Evolutionary conservation across 2,329 filamentous ascomycete species (phyloP), one percentile per base, ranked within the genome.

Genomic region (Lizonia empirigonia): DNA sequence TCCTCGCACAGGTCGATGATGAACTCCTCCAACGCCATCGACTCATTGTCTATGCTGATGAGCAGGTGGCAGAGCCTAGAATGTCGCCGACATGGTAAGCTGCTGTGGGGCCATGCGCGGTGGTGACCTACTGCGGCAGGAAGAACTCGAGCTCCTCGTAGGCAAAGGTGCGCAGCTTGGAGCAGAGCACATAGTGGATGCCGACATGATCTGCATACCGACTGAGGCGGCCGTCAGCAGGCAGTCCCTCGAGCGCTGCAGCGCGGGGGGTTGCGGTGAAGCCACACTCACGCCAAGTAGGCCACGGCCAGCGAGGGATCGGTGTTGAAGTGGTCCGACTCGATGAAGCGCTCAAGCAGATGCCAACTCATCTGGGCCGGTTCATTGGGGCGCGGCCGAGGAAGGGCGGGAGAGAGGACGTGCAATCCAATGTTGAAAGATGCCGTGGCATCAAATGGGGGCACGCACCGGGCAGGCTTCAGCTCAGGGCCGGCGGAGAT

Each of bases 131-230:
- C 67, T 76, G 88, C 56, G 90, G 90, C 40, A 94, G 82, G 80
- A 93, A 94, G 85, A 94, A 94, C 76, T 94, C 90, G 72, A 94
- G 92, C 76, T 94, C 89, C 79, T 91, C 88, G 77, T 93, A 94
- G 59, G 88, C 88, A 71, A 94, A 94, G 75, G 90, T 88, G 71
- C 90, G 89, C 70, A 94, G 82, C 83, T 94, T 94, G 67, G 87
- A 88, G 80, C 90, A 93, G 58, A 94, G 84, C 56, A 91, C 89
- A 80, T 93, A 91, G 77, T 93, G 89, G 70, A 94, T 93, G 66
- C 90, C 90, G 73, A 94, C 88, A 80, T 94, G 89, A 76, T 93
- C 87, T 73, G 90, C 89, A 78, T 94, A 94, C 66, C 90, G 89
- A 68, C 90, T 93, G 74, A n/a, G 58, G n/a, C 23, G 59, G 69